phyloP scores from a whole-genome alignment of 768 basidiomycete genomes.

The Pleurotus tuoliensis region DNA sequence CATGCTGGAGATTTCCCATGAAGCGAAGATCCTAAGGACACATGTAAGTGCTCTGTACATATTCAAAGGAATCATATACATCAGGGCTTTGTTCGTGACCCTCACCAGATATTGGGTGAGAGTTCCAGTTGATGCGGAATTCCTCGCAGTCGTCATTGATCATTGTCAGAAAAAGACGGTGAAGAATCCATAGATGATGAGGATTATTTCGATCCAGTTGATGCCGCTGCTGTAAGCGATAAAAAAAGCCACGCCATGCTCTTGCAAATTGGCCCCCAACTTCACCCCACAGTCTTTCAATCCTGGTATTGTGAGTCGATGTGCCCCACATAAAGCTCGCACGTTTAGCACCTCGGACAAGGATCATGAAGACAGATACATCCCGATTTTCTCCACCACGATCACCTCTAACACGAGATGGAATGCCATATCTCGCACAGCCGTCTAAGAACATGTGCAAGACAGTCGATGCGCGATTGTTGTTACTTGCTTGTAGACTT shows the following conservation, averaged over 20 bases:
- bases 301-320: slow-evolving; percentile 37
- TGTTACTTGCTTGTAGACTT: slow-evolving; percentile 19
- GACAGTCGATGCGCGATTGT: slow-evolving; percentile 26
- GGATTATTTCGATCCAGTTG: slow-evolving; percentile 24
- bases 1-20: background rate
- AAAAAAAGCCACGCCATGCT: slow-evolving; percentile 40
- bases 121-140: slow-evolving; percentile 36
- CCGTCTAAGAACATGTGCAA: slow-evolving; percentile 20
- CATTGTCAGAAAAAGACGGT: slow-evolving; percentile 31
- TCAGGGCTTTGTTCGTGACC: slow-evolving; percentile 20
- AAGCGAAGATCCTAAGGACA: slow-evolving; percentile 9
- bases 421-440: slow-evolving; percentile 18
- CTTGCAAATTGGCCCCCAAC: slow-evolving; percentile 34
- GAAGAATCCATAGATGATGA: slow-evolving; percentile 40
- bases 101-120: slow-evolving; percentile 27
- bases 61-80: slow-evolving; percentile 2
- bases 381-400: slow-evolving; percentile 30
- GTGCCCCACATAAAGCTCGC: slow-evolving; percentile 31
- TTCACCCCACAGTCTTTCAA: slow-evolving; percentile 44
- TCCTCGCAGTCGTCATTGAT: slow-evolving; percentile 32
- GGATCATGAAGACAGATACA: slow-evolving; percentile 31
- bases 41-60: background rate
- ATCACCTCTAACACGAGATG: slow-evolving; percentile 29
- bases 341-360: slow-evolving; percentile 22
- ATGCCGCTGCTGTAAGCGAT: slow-evolving; percentile 28